Percentiles rank a stretch among this genome's conserved stretches.
phyloP scores from a whole-genome alignment of 2,329 filamentous ascomycete species.

The Colletotrichum sp. region DNA sequence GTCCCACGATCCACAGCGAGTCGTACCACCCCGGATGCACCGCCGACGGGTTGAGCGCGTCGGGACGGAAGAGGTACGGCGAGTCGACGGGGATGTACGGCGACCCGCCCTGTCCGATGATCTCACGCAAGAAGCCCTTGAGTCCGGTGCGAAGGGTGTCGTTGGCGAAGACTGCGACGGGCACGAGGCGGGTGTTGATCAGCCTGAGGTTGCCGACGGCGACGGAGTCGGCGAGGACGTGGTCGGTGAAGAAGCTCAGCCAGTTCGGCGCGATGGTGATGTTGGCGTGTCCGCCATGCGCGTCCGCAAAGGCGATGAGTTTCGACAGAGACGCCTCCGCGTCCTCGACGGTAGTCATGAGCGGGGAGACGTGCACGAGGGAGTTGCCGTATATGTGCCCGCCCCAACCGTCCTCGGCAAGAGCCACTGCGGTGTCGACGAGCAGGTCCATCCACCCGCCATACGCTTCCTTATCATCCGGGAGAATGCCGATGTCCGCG shows the following conservation, averaged over 20 bases:
- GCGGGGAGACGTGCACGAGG: rapidly evolving
- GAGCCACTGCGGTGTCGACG: rapidly evolving
- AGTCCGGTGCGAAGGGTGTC: neutral
- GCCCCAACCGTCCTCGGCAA: neutral
- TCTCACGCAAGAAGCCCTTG: neutral
- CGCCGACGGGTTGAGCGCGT: neutral
- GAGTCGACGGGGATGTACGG: neutral
- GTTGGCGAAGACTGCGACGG: neutral
- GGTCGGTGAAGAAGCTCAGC: neutral
- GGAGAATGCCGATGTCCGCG: neutral
- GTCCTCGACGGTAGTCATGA: neutral
- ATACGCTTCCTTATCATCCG: rapidly evolving
- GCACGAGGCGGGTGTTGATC: neutral
- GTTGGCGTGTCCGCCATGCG: neutral
- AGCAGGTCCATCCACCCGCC: rapidly evolving
- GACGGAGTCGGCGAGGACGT: neutral
- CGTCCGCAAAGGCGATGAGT: neutral
- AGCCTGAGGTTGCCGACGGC: neutral
- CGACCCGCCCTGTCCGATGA: neutral
- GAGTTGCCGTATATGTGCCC: neutral
- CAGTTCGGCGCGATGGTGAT: neutral
- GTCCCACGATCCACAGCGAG: neutral
- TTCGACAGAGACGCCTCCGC: neutral
- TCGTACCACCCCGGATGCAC: neutral
- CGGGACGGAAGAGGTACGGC: neutral